Conservation (phyloP, 2,329 filamentous ascomycete genomes). For the Aplosporella prunicola region DNA sequence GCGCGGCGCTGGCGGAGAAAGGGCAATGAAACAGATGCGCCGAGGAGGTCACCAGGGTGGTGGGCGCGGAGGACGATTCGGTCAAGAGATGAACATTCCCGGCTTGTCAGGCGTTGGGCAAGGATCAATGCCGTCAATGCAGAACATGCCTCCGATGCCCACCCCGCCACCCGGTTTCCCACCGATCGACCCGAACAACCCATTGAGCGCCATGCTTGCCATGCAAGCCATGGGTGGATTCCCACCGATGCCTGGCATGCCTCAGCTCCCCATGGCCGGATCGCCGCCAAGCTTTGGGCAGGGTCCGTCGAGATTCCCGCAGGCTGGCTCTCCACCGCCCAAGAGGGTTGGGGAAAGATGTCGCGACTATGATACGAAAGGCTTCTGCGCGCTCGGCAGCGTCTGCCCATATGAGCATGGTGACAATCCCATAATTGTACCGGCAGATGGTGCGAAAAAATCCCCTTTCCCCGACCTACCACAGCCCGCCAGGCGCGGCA, state of each 20-base stretch:
- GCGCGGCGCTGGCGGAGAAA: slow-evolving; percentile 28
- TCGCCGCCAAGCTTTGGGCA: slow-evolving; percentile 12
- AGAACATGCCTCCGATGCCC: slow-evolving; percentile 26
- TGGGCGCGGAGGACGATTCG: slow-evolving; percentile 6
- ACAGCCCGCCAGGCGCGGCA: slow-evolving; percentile 14
- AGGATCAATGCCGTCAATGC: slow-evolving; percentile 26
- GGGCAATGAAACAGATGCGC: slow-evolving; percentile 50
- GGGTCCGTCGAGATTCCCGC: slow-evolving; percentile 16
- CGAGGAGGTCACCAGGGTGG: slow-evolving; percentile 31
- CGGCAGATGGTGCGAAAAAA: slow-evolving; percentile 15
- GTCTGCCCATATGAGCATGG: slow-evolving; percentile 63
- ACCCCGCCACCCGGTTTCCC: slow-evolving; percentile 37
- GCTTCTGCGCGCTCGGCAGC: slow-evolving; percentile 59
- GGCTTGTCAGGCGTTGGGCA: slow-evolving; percentile 10
- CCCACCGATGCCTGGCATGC: slow-evolving; percentile 36
- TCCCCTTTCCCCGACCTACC: slow-evolving; percentile 20
- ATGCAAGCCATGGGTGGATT: slow-evolving; percentile 49
- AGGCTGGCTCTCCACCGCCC: slow-evolving; percentile 11
- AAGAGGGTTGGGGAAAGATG: slow-evolving; percentile 43
- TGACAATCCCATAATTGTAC: slow-evolving; percentile 40
- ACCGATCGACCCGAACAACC: slow-evolving; percentile 49
- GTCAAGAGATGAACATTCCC: slow-evolving; percentile 10
- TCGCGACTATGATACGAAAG: slow-evolving; percentile 62
- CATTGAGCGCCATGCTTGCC: slow-evolving; percentile 52
- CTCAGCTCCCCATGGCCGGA: slow-evolving; percentile 27